phyloP scores from a whole-genome alignment of 306 rosid genomes.

The Cucumis melo region DNA sequence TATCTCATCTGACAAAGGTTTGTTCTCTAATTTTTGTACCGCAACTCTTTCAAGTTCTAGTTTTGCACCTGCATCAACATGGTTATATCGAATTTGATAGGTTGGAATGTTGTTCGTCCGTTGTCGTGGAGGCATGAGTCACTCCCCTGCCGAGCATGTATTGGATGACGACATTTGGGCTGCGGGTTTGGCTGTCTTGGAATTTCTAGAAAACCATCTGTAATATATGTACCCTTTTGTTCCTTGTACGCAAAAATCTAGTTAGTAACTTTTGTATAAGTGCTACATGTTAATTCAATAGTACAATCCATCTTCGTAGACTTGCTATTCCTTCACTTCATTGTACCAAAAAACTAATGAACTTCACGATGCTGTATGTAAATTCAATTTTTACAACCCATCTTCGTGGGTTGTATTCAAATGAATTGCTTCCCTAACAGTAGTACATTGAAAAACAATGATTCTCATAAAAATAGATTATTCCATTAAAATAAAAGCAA shows the following conservation, averaged over 20 bases:
- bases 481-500: background rate
- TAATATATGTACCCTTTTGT: background rate
- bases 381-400: background rate
- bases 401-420: background rate
- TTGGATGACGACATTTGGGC: constrained; percentile 79
- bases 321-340: background rate
- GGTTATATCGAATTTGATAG: constrained; percentile 23
- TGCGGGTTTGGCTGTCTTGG: constrained; percentile 55
- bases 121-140: constrained; percentile 86
- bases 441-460: too few species aligned
- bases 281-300: background rate
- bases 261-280: background rate
- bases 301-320: constrained; percentile 2
- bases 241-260: background rate
- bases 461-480: background rate
- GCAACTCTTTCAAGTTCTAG: background rate
- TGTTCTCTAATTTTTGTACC: background rate
- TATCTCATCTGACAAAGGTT: constrained; percentile 84
- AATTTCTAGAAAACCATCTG: constrained; percentile 46
- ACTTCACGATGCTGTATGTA: background rate
- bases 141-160: constrained; percentile 80
- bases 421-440: background rate
- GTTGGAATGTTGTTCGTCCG: constrained; percentile 90
- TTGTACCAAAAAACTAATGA: background rate
- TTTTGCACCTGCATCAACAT: constrained; percentile 4